Conservation (phyloP, 495 filamentous ascomycete genomes). For the Penicillium cataractarum region DNA sequence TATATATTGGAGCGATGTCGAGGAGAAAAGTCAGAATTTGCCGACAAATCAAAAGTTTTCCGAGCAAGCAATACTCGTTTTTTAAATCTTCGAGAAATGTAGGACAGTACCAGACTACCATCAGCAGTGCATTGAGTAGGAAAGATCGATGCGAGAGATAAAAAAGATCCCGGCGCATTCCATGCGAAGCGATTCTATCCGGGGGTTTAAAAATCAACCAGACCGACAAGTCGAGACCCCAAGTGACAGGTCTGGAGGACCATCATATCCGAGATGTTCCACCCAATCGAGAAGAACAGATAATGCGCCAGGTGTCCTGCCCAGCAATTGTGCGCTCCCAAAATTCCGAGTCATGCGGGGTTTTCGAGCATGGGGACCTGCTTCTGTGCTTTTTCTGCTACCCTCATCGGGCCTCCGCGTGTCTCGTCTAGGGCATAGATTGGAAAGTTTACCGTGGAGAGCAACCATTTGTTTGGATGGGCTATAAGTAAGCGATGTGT, state of each 20-base stretch:
- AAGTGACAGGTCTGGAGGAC: neutral
- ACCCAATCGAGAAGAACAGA: slow-evolving; percentile 25
- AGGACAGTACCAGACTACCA: slow-evolving; percentile 17
- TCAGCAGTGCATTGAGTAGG: neutral
- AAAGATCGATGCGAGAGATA: neutral
- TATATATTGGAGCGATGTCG: neutral
- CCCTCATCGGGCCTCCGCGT: neutral
- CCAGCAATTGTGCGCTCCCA: slow-evolving; percentile 21
- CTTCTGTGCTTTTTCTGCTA: neutral
- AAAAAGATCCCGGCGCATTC: neutral
- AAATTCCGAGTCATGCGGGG: slow-evolving; percentile 27
- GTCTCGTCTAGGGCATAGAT: neutral
- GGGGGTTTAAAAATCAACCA: slow-evolving; percentile 26
- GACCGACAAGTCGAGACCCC: slow-evolving; percentile 20
- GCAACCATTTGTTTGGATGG: no score
- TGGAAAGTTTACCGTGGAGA: neutral
- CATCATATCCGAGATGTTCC: slow-evolving; percentile 26
- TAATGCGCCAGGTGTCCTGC: neutral
- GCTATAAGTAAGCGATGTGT: neutral
- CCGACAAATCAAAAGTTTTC: neutral
- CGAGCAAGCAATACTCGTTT: neutral
- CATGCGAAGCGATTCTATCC: neutral
- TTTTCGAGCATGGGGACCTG: no score
- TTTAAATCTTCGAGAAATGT: neutral
- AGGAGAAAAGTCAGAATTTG: neutral